Base-by-base conservation (phyloP, 306 rosid genomes). In the Sesbania bispinosa region DNA sequence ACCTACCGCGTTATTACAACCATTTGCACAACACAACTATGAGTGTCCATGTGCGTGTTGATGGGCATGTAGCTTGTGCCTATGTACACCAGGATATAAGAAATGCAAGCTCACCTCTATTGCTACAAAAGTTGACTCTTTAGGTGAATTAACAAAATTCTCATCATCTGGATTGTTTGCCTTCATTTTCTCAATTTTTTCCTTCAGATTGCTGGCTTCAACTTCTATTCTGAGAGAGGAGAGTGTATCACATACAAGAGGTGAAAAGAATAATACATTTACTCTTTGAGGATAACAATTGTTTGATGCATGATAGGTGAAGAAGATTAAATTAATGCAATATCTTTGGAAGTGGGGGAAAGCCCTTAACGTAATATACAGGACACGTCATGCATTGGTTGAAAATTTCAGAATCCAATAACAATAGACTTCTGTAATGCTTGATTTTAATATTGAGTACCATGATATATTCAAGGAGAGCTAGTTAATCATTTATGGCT, bases 211-310 rank as follows among this genome's bases (percentile, higher is more conserved):
- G 74, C 78, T 30, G 61, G 79, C 92, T 81, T 93, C 96, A 39
- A 85, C 93, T 81, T 90, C 97, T 85, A 93, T 80, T 85, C 98
- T 93, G 98, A 72, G 83, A 84, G 61, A 77, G 75, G 48, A 65
- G 50, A 82, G 66, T 52, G 69, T 30, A 61, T 84, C 67, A 74
- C 77, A 69, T 62, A 76, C 66, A 45, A 35, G 63, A 55, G 42
- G 47, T 70, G 36, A 63, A 73, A 76, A 30, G 57, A 47, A 62
- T 19, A 71, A 32, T 23, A 47, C 4, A 20, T 20, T 53, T 11
- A 65, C 29, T 54, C 52, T 24, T n/a, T 8, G 18, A 76, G 30
- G 57, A 36, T 76, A 32, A 45, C 45, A 38, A 13, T 39, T 24
- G 74, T 50, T 57, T 43, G 20, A 62, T 36, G 47, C 62, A 83